These are phyloP conservation scores for Eucalyptus polybractea DNA, from an alignment of 345 rosid species.

Conservation along the genomic window DNA sequence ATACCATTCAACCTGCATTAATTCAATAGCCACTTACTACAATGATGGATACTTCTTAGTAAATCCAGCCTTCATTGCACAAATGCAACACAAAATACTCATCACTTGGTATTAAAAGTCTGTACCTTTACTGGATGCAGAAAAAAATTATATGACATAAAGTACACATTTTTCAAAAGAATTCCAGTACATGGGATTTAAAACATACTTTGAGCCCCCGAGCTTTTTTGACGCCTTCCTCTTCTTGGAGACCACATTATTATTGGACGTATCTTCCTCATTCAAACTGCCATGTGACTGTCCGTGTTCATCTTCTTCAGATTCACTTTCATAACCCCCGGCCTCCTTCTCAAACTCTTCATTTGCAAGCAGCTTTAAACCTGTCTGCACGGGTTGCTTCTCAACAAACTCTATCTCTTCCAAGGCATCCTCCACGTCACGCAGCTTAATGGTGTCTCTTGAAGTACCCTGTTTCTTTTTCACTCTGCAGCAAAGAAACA, in stretches of 20 bases:
- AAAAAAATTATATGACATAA: background rate
- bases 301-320: slow-evolving; percentile 30
- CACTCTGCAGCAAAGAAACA: slow-evolving; percentile 27
- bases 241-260: slow-evolving; percentile 42
- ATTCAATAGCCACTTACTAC: background rate
- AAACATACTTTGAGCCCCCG: slow-evolving; percentile 49
- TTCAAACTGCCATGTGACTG: background rate
- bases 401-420: slow-evolving; percentile 21
- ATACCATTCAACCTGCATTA: background rate
- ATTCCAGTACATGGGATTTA: background rate
- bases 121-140: background rate
- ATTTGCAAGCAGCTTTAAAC: slow-evolving; percentile 38
- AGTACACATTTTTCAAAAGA: background rate
- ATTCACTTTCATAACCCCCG: slow-evolving; percentile 53
- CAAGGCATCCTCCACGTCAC: slow-evolving; percentile 12
- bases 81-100: background rate
- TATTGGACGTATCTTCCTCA: slow-evolving; percentile 15
- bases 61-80: background rate
- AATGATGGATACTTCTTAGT: background rate
- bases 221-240: slow-evolving; percentile 55
- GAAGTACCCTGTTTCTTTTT: slow-evolving; percentile 27
- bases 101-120: background rate
- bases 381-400: slow-evolving; percentile 10
- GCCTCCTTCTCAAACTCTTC: slow-evolving; percentile 61
- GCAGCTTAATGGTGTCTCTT: slow-evolving; percentile 9